Conservation (phyloP, 139 green algal species). For the Mychonastes homosphaera region DNA sequence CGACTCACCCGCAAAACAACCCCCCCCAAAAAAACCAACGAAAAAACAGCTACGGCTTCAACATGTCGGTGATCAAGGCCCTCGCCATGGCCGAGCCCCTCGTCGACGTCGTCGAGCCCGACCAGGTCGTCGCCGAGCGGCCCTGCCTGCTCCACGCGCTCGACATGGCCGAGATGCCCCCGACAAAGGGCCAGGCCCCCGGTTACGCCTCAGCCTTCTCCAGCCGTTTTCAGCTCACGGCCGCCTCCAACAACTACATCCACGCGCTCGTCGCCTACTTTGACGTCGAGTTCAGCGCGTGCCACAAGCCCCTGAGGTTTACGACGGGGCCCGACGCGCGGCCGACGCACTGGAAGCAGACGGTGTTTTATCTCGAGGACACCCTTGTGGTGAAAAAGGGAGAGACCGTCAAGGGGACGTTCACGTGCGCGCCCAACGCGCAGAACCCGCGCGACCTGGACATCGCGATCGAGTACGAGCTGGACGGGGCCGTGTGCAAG, state of each 20-base stretch:
- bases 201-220: slow-evolving; percentile 31
- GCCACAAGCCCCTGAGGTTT: slow-evolving; percentile 71
- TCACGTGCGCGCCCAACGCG: slow-evolving; percentile 56
- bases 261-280: slow-evolving; percentile 88
- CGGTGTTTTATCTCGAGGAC: slow-evolving; percentile 89
- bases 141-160: neutral
- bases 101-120: slow-evolving; percentile 61
- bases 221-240: slow-evolving; percentile 4
- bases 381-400: slow-evolving; percentile 39
- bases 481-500: slow-evolving; percentile 49
- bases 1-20: too few species aligned
- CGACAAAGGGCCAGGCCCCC: neutral
- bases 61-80: slow-evolving; percentile 76
- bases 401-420: slow-evolving; percentile 14
- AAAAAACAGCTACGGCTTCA: slow-evolving; percentile 76
- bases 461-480: slow-evolving; percentile 63
- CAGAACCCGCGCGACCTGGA: slow-evolving; percentile 83
- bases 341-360: slow-evolving; percentile 80
- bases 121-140: slow-evolving; percentile 33
- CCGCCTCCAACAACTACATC: slow-evolving; percentile 74
- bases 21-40: too few species aligned
- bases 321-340: slow-evolving; percentile 31
- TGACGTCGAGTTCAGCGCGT: slow-evolving; percentile 70
- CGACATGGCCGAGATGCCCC: neutral
- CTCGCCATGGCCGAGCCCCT: slow-evolving; percentile 71